A percentile compares a stretch with the other conserved stretches of the same genome.
These are phyloP conservation scores for Fusarium drepaniforme DNA, from an alignment of 2,329 filamentous ascomycete species.

Conservation along the genomic window DNA sequence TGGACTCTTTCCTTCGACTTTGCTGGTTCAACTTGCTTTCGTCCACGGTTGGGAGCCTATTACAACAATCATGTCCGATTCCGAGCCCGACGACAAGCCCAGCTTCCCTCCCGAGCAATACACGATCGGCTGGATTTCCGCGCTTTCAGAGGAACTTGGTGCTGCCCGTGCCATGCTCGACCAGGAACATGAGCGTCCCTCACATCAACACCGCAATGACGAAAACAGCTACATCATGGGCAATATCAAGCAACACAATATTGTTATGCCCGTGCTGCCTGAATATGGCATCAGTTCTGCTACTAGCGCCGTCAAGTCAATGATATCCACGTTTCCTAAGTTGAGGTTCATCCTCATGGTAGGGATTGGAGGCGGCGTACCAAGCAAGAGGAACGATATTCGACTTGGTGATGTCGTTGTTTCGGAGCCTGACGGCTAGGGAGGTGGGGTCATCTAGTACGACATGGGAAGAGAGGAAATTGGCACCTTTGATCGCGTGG, in stretches of 20 bases:
- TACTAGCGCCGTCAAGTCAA: background rate
- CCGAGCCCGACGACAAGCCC: background rate
- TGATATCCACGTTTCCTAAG: constrained; percentile 13
- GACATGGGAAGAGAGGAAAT: background rate
- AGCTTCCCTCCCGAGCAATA: background rate
- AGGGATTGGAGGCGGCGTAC: constrained; percentile 14
- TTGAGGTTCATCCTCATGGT: constrained; percentile 15
- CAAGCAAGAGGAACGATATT: background rate
- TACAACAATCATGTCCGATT: background rate
- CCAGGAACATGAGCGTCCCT: background rate
- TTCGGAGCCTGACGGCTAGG: background rate
- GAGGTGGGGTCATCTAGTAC: background rate
- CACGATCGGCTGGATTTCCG: background rate
- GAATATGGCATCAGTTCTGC: background rate
- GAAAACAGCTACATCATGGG: background rate
- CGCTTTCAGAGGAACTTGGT: background rate
- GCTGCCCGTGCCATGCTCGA: background rate
- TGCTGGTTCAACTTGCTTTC: no score
- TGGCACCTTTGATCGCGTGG: background rate
- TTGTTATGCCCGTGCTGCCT: background rate
- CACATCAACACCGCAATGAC: background rate
- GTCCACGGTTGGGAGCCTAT: no score
- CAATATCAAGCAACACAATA: background rate
- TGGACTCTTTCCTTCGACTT: no score
- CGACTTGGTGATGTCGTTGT: background rate